Base-by-base conservation (phyloP, 768 basidiomycete genomes). In the Trametes elegans region DNA sequence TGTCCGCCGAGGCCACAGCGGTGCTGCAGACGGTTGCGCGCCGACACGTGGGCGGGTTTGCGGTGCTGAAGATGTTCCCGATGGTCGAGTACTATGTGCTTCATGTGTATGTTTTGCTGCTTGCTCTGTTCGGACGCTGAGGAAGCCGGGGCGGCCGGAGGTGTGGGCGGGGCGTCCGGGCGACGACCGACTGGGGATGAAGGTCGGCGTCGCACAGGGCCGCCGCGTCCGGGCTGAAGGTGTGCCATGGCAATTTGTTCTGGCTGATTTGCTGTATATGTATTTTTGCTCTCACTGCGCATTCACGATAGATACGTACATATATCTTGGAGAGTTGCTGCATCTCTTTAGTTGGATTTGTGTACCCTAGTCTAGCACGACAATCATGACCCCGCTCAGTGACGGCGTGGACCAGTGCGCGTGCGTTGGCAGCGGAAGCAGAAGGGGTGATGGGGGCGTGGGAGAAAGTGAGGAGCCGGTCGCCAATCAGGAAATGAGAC, bases 101-200 rank as follows among this genome's bases (percentile, higher is more conserved):
- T 50, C 65, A 65, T 57, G 45, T 68, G 52, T 66, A 59, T 53
- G 38, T 65, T 54, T 54, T 65, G 54, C 49, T 68, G 53, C 56
- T 65, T 31, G 59, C 49, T 35, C 32, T 66, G 34, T 59, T 61
- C 45, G 61, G 62, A 48, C 49, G 48, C 19, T 46, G 42, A 31
- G n/a, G 34, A 28, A 5, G 51, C 32, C 41, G 26, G 16, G 31
- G 39, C 32, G 21, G 21, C 27, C 26, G 31, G 11, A 24, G 26
- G 29, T 8, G 24, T 16, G 28, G 8, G 28, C 44, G 31, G 38
- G 27, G 38, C 24, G 39, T n/a, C n/a, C 31, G 29, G 26, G 29
- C 29, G 43, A 34, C 23, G 31, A 26, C 21, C 6, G 21, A 38
- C 38, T 13, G n/a, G n/a, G n/a, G n/a, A 28, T 23, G 50, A 3